A percentile compares a stretch with the other conserved stretches of the same genome.
Evolutionary conservation across 2,329 filamentous ascomycete species (phyloP).

Genomic region (Tolypocladium paradoxum): DNA sequence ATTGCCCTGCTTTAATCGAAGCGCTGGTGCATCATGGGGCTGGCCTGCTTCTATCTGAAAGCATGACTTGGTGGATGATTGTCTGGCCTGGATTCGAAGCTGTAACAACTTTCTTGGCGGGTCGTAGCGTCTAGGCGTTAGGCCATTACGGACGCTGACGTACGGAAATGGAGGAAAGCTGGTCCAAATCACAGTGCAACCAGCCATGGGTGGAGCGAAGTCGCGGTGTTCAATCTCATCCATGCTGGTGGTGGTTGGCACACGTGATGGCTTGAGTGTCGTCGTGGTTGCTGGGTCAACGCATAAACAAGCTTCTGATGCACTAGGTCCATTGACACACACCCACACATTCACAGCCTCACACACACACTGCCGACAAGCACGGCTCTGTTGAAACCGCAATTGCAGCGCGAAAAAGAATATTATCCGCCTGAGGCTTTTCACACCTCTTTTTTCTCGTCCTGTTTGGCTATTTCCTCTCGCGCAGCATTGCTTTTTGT

Average conservation of each 20-base stretch:
- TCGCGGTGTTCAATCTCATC: not conserved
- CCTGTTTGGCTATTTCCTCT: not conserved
- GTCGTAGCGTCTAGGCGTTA: not conserved
- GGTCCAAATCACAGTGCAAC: too few species aligned
- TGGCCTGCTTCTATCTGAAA: too few species aligned
- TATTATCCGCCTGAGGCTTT: not conserved
- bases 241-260: not conserved
- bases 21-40: not conserved
- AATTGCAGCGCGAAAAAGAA: not conserved
- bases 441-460: not conserved
- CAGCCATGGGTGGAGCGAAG: not conserved
- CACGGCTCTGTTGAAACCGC: not conserved
- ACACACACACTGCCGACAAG: not conserved
- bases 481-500: not conserved
- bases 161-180: not conserved
- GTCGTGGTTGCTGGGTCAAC: constrained; percentile 3
- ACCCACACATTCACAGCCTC: not conserved
- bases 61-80: too few species aligned
- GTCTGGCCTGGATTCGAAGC: too few species aligned
- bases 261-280: not conserved
- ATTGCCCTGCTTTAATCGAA: not conserved
- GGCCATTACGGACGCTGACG: not conserved
- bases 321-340: not conserved
- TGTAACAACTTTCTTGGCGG: too few species aligned
- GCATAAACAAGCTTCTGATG: not conserved